A percentile compares a stretch with the other conserved stretches of the same genome.
These are phyloP conservation scores for Phytophthora macrochlamydospora DNA, from an alignment of 352 stramenopile species.

Conservation along the genomic window DNA sequence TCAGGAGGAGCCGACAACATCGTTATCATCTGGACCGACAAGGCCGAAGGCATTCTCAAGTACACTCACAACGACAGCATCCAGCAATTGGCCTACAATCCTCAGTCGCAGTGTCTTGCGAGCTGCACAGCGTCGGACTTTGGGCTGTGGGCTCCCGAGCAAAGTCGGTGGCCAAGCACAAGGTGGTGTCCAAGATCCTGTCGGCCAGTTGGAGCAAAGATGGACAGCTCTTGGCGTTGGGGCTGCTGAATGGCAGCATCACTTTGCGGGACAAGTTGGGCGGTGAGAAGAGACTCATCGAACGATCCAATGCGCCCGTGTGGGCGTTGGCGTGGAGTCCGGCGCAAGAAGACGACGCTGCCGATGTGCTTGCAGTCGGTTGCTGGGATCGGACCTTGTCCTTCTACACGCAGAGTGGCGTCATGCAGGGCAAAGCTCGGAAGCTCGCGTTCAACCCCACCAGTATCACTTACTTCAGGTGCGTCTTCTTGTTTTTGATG, in stretches of 20 bases:
- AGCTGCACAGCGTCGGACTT: slow-evolving; percentile 95
- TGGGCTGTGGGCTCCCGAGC: slow-evolving; percentile 92
- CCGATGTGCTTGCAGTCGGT: slow-evolving; percentile 90
- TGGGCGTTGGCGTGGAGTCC: slow-evolving; percentile 91
- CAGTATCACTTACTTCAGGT: slow-evolving; percentile 89
- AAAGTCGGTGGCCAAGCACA: slow-evolving; percentile 95
- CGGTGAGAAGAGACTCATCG: slow-evolving; percentile 91
- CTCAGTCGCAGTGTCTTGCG: slow-evolving; percentile 90
- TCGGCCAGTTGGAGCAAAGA: slow-evolving; percentile 93
- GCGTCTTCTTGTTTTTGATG: no score
- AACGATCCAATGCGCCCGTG: slow-evolving; percentile 75
- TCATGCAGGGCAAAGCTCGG: slow-evolving; percentile 84
- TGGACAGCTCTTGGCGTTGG: slow-evolving; percentile 91
- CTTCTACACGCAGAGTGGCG: slow-evolving; percentile 91
- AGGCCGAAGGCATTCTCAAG: slow-evolving; percentile 95
- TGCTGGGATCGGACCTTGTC: slow-evolving; percentile 94
- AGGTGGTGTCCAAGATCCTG: slow-evolving; percentile 94
- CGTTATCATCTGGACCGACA: slow-evolving; percentile 96
- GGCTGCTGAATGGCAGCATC: slow-evolving; percentile 91
- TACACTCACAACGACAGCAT: slow-evolving; percentile 96
- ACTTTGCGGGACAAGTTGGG: slow-evolving; percentile 92
- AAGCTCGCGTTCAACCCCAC: slow-evolving; percentile 94
- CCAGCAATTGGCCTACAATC: slow-evolving; percentile 93
- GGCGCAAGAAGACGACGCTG: slow-evolving; percentile 68
- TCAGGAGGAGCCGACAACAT: slow-evolving; percentile 94